Conservation (phyloP, 176 grass and related monocot species). For the maize (Zea mays) region DNA sequence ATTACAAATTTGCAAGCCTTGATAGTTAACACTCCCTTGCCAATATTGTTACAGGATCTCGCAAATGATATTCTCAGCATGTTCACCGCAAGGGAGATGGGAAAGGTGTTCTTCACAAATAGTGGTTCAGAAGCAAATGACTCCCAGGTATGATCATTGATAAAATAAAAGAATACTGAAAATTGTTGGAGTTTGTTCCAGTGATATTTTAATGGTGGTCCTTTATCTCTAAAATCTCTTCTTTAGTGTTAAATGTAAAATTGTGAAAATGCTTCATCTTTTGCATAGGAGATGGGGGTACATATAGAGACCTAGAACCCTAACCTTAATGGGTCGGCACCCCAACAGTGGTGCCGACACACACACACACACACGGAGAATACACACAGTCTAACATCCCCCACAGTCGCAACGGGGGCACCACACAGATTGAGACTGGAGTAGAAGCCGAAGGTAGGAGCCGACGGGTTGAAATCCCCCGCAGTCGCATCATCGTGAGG, state of each 20-base stretch:
- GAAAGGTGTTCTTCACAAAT: conserved; percentile 94
- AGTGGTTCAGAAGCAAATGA: conserved; percentile 99
- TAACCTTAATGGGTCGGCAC: too few relatives aligned
- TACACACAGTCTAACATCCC: too few relatives aligned
- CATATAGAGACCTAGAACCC: too few relatives aligned
- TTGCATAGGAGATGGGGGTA: too few relatives aligned
- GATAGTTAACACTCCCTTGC: conserved; percentile 6
- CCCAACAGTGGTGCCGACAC: too few relatives aligned
- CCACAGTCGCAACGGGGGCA: too few relatives aligned
- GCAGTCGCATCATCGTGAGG: too few relatives aligned
- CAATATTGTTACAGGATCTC: conserved; percentile 62
- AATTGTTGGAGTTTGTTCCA: conserved; percentile 10
- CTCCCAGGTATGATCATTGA: conserved; percentile 55
- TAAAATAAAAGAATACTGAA: background rate
- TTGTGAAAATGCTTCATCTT: too few relatives aligned
- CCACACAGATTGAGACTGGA: too few relatives aligned
- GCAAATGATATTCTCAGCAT: conserved; percentile 77
- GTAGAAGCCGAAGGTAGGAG: too few relatives aligned
- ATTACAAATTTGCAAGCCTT: background rate
- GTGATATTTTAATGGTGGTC: background rate
- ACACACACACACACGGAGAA: too few relatives aligned
- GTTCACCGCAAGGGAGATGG: conserved; percentile 90
- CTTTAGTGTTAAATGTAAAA: background rate
- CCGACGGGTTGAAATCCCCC: too few relatives aligned
- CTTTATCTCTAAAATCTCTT: background rate